Evolutionary conservation across 2,329 filamentous ascomycete genomes (phyloP).

Genomic region (Thielaviopsis musarum): DNA sequence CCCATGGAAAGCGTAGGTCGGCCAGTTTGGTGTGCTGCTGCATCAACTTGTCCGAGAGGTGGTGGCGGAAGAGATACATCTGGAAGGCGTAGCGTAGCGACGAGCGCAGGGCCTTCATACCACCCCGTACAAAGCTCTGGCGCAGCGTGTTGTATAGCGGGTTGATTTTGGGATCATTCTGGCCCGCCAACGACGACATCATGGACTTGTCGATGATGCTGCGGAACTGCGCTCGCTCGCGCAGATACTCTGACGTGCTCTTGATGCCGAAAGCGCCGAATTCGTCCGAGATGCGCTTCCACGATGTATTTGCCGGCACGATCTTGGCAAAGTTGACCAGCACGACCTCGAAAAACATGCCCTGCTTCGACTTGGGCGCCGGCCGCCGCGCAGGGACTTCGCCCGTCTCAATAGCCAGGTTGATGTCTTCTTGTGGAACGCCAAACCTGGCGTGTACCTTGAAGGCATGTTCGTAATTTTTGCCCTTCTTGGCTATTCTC

Average conservation of each 20-base stretch:
- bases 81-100: slow-evolving; percentile 54
- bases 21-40: slow-evolving; percentile 47
- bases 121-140: slow-evolving; percentile 38
- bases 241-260: slow-evolving; percentile 24
- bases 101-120: slow-evolving; percentile 31
- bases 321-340: slow-evolving; percentile 8
- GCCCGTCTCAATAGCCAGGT: slow-evolving; percentile 5
- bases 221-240: slow-evolving; percentile 29
- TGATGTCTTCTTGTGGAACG: background rate
- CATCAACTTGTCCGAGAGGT: slow-evolving; percentile 38
- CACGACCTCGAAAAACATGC: slow-evolving; percentile 12
- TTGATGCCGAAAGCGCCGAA: slow-evolving; percentile 14
- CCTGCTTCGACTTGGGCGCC: slow-evolving; percentile 7
- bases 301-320: slow-evolving; percentile 8
- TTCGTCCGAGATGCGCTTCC: slow-evolving; percentile 10
- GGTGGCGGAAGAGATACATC: slow-evolving; percentile 40
- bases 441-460: slow-evolving; percentile 1
- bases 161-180: slow-evolving; percentile 23
- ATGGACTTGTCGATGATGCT: slow-evolving; percentile 28
- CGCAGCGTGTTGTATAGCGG: slow-evolving; percentile 41
- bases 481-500: background rate
- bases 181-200: slow-evolving; percentile 24
- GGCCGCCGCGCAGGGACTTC: slow-evolving; percentile 4
- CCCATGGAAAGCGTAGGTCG: slow-evolving; percentile 75
- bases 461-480: background rate